phyloP scores from a whole-genome alignment of 352 stramenopile species.

The Phytopythium montanum region DNA sequence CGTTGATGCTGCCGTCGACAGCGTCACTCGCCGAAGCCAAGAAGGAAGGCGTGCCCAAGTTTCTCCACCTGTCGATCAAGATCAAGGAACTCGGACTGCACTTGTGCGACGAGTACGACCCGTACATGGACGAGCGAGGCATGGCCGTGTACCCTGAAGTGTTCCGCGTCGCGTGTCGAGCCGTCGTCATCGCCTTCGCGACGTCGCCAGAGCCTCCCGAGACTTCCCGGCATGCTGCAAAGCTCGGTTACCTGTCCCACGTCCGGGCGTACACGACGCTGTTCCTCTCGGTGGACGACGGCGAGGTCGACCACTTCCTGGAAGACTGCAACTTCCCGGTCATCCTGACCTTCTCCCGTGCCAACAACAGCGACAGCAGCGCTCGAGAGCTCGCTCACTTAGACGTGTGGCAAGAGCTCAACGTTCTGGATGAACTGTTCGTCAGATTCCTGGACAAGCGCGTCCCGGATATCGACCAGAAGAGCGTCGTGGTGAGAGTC shows the following conservation, averaged over 20 bases:
- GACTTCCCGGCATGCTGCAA: slow-evolving; percentile 31
- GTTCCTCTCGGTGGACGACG: slow-evolving; percentile 36
- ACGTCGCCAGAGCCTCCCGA: slow-evolving; percentile 52
- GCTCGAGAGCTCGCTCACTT: slow-evolving; percentile 27
- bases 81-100: slow-evolving; percentile 47
- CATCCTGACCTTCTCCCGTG: slow-evolving; percentile 42
- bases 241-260: slow-evolving; percentile 65
- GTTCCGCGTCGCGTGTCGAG: slow-evolving; percentile 31
- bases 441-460: slow-evolving; percentile 32
- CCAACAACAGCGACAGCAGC: background rate
- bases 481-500: slow-evolving; percentile 40
- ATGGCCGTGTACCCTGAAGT: slow-evolving; percentile 60
- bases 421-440: slow-evolving; percentile 25
- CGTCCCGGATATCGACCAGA: slow-evolving; percentile 22
- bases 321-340: slow-evolving; percentile 71
- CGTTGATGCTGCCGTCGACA: slow-evolving; percentile 15
- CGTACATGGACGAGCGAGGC: slow-evolving; percentile 22
- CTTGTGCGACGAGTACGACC: slow-evolving; percentile 62
- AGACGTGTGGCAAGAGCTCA: slow-evolving; percentile 37
- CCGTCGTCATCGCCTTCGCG: slow-evolving; percentile 41
- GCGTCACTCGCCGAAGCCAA: slow-evolving; percentile 9
- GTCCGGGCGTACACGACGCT: slow-evolving; percentile 60
- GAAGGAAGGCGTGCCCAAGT: slow-evolving; percentile 13
- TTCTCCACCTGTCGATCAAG: slow-evolving; percentile 32
- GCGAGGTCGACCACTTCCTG: slow-evolving; percentile 73